A percentile compares a stretch with the other conserved stretches of the same genome.
phyloP scores from a whole-genome alignment of 495 filamentous ascomycete genomes.

The Neurospora cerealis region DNA sequence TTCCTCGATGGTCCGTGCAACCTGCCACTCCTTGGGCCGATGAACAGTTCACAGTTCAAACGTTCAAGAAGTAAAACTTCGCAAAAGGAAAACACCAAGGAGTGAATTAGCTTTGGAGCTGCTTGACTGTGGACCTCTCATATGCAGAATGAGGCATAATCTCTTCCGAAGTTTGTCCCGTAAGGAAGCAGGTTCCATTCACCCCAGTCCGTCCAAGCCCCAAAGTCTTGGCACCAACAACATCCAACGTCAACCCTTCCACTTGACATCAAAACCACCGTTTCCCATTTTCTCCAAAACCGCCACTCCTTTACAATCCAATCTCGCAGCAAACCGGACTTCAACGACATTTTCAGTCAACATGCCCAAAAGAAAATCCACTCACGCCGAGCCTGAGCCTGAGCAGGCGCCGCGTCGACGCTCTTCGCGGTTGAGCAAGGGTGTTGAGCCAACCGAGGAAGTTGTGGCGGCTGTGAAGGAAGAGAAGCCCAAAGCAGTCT shows the following conservation, averaged over 20 bases:
- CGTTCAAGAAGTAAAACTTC: neutral
- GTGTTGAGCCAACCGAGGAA: neutral
- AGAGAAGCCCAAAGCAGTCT: neutral
- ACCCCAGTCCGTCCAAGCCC: neutral
- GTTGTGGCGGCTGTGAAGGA: neutral
- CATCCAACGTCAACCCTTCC: neutral
- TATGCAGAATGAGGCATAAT: neutral
- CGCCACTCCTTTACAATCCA: neutral
- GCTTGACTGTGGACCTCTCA: too few relatives aligned
- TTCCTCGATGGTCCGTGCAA: neutral
- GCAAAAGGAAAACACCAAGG: accelerated
- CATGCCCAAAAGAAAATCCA: constrained; percentile 34
- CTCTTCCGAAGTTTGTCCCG: neutral
- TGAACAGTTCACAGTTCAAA: neutral
- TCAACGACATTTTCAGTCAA: neutral
- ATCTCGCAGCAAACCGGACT: neutral
- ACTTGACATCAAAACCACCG: neutral
- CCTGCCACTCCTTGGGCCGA: neutral
- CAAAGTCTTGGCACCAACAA: neutral
- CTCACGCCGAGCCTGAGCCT: neutral
- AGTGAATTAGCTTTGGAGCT: too few relatives aligned
- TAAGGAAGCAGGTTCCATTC: neutral
- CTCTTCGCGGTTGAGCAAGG: neutral
- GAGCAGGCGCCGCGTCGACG: neutral
- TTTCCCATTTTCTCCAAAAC: neutral